phyloP scores from a whole-genome alignment of 192 early-diverging fungal species.

The Coemansia interrupta region DNA sequence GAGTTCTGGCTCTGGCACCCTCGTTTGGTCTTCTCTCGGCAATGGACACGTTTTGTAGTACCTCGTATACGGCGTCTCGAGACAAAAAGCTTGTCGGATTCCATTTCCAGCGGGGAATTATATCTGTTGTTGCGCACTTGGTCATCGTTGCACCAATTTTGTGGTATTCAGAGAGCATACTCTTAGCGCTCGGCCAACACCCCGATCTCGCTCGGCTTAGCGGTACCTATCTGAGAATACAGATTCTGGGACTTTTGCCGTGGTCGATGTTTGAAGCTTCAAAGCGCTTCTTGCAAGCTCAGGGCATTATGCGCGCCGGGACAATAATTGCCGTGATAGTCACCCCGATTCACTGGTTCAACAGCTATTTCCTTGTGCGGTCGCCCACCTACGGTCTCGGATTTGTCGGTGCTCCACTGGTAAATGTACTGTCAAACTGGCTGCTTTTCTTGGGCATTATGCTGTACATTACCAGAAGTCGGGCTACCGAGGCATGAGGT shows the following conservation, averaged over 20 bases:
- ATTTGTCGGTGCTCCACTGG: conserved; percentile 74
- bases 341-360: conserved; percentile 44
- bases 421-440: conserved; percentile 64
- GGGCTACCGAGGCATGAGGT: conserved; percentile 70
- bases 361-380: conserved; percentile 29
- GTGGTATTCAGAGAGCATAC: conserved; percentile 63
- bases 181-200: conserved; percentile 59
- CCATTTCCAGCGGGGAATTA: conserved; percentile 42
- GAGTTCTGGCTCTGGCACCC: conserved; percentile 13
- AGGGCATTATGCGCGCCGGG: conserved; percentile 80
- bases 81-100: conserved; percentile 51
- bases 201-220: conserved; percentile 44
- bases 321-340: conserved; percentile 60
- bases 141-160: conserved; percentile 65
- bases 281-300: conserved; percentile 73
- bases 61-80: conserved; percentile 52
- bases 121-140: conserved; percentile 54
- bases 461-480: conserved; percentile 57
- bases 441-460: conserved; percentile 59
- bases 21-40: conserved; percentile 60
- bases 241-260: conserved; percentile 66
- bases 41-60: conserved; percentile 15
- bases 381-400: conserved; percentile 61
- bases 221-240: conserved; percentile 59
- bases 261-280: conserved; percentile 70